These are phyloP conservation scores for Pleurotus pulmonarius DNA, from an alignment of 768 basidiomycete species.

Conservation along the genomic window DNA sequence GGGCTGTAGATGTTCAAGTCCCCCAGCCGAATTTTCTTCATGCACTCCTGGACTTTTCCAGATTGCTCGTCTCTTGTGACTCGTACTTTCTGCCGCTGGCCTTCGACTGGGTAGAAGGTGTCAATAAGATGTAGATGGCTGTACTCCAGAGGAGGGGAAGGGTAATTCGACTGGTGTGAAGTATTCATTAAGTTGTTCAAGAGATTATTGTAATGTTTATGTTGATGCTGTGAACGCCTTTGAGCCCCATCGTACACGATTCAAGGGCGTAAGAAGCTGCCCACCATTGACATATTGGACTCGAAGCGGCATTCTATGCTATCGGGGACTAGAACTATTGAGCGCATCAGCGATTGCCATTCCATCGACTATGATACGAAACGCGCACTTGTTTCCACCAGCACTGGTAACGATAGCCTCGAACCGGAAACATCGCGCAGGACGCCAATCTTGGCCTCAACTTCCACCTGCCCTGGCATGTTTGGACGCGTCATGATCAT, in stretches of 20 bases:
- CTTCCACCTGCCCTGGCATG: slow-evolving; percentile 62
- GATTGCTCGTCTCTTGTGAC: slow-evolving; percentile 83
- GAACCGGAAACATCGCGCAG: slow-evolving; percentile 56
- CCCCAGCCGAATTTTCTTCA: slow-evolving; percentile 80
- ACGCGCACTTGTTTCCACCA: slow-evolving; percentile 80
- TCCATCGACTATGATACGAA: slow-evolving; percentile 6
- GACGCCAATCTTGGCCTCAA: slow-evolving; percentile 88
- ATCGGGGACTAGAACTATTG: slow-evolving; percentile 65
- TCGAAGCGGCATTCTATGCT: slow-evolving; percentile 71
- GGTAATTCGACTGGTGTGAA: slow-evolving; percentile 43
- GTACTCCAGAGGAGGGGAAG: slow-evolving; percentile 63
- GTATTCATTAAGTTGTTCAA: slow-evolving; percentile 77
- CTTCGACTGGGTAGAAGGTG: slow-evolving; percentile 60
- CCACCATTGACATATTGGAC: slow-evolving; percentile 87
- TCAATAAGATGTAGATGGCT: slow-evolving; percentile 77
- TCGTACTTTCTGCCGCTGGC: slow-evolving; percentile 62
- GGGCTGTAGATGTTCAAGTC: slow-evolving; percentile 88
- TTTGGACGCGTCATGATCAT: slow-evolving; percentile 58
- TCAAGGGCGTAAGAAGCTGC: slow-evolving; percentile 23
- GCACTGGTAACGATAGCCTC: slow-evolving; percentile 66
- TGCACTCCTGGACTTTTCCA: slow-evolving; percentile 55
- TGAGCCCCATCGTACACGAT: slow-evolving; percentile 7
- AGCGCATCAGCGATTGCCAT: slow-evolving; percentile 2
- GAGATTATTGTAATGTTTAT: slow-evolving; percentile 79
- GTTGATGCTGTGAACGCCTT: slow-evolving; percentile 60